Percentiles rank a stretch among this genome's conserved stretches.
phyloP scores from a whole-genome alignment of 1,284 basidiomycete genomes.

The Pulchroboletus neoregius region DNA sequence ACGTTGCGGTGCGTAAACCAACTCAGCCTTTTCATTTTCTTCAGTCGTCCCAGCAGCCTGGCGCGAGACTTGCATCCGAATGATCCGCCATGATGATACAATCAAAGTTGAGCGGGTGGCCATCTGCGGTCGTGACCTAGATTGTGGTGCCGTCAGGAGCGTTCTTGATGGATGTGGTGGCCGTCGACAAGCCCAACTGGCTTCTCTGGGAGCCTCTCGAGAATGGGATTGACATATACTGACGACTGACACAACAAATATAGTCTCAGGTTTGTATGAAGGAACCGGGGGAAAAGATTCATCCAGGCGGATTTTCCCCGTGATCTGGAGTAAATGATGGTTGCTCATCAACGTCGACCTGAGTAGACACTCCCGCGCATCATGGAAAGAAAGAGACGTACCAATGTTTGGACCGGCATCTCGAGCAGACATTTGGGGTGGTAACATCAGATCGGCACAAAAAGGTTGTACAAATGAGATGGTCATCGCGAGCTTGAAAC shows the following conservation, averaged over 20 bases:
- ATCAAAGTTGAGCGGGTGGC: constrained; percentile 52
- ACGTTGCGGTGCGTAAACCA: constrained; percentile 64
- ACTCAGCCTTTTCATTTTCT: constrained; percentile 54
- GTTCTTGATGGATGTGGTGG: constrained; percentile 38
- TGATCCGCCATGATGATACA: constrained; percentile 79
- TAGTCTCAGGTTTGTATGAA: neutral
- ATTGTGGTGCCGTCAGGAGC: constrained; percentile 27
- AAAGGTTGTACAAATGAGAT: constrained; percentile 62
- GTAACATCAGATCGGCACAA: neutral
- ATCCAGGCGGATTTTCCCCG: constrained; percentile 66
- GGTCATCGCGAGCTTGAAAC: constrained; percentile 65
- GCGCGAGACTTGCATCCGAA: constrained; percentile 60
- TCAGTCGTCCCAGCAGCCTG: constrained; percentile 48
- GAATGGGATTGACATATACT: neutral
- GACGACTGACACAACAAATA: neutral
- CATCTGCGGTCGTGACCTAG: constrained; percentile 42
- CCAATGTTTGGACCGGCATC: constrained; percentile 63
- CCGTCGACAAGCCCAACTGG: neutral
- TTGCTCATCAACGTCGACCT: constrained; percentile 77
- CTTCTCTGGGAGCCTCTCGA: neutral
- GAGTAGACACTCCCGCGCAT: constrained; percentile 6
- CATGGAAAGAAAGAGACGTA: neutral
- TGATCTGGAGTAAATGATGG: constrained; percentile 75
- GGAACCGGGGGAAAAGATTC: neutral
- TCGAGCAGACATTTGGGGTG: constrained; percentile 59